Evolutionary conservation across 805 yeast genomes (phyloP), one percentile per base, ranked within the genome.

Genomic region (Nakazawaea sp.): DNA sequence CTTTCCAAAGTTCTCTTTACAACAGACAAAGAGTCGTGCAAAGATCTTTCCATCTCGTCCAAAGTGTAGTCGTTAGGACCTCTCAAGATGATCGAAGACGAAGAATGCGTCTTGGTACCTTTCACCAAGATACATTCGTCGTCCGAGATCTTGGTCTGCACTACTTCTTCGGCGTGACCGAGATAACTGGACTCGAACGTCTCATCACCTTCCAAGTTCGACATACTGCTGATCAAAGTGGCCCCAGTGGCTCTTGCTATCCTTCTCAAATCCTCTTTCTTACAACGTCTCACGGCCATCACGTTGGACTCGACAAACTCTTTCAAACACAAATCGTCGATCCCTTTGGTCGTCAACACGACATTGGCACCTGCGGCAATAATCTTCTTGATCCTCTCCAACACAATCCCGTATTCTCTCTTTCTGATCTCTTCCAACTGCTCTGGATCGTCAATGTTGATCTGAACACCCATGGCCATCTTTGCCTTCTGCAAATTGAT

Each of bases 201-300:
- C 62, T 88, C 97, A 40, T 89, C 96, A 48, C 97, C 96, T 61
- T 92, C 97, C 60, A 94, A 72, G 55, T 92, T 92, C 38, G 96
- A 81, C 78, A 92, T 75, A 47, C 84, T 81, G 38, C 84, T 69
- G 35, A 94, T 70, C 52, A 92, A 66, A 4, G 96, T 85, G 27
- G 96, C 99, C 42, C 99, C 99, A 1, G 97, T 88, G 31, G 98
- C 97, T 54, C 95, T 75, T 5, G 98, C 97, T 49, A 92, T 90
- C 67, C 98, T 80, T 58, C 95, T 78, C 51, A 92, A 71, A 61
- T 92, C 99, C 62, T 92, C 98, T 57, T 87, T 88, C 62, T 87
- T 87, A 70, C 97, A 88, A 50, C 99, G 78, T 67, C 99, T 82
- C 33, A 92, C 96, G 17, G 92, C 97, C 87, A 88, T 85, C 32